Base-by-base conservation (phyloP, 2,329 filamentous ascomycete genomes). In the Aphanocladium album region DNA sequence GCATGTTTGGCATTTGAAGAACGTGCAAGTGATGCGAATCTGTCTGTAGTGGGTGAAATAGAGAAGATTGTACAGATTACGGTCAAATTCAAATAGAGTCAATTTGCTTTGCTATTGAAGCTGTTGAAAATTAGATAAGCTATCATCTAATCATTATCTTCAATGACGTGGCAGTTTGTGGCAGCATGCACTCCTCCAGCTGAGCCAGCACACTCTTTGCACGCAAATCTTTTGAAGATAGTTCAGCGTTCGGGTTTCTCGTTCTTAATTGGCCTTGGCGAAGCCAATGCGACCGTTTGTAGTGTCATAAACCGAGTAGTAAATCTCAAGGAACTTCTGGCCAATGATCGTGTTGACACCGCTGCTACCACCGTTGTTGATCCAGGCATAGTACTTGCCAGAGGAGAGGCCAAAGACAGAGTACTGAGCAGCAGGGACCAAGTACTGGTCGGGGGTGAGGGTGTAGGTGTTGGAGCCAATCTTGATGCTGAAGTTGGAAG, bases 251-350 rank as follows among this genome's bases (percentile, higher is more conserved):
- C 30, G 30, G 30, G 30, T 30, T 30, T 9, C 30, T 5, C 9
- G n/a, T 2, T 25, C 6, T 57, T 49, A 64, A 37, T 54, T 57
- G 21, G 60, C 64, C 23, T 65, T 68, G 30, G 66, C 64, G 23
- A 72, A 66, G 39, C 64, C 63, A 19, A 68, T 66, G 25, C 63
- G 62, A 21, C 53, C 16, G 35, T 64, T 64, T 50, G 62, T 64
- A 30, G 63, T 64, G 66, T 70, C 68, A 41, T 63, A 69, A 35
- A 69, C 69, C 30, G 68, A 66, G 61, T 70, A 70, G 62, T 69
- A 70, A 57, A 69, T 64, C 62, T 70, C 68, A 37, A 70, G 61
- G 63, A 70, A 70, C 67, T 70, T 70, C 46, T 70, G 68, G 33
- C 68, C 68, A 53, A 70, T 68, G 41, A 70, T 68, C 19, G 64